phyloP scores from a whole-genome alignment of 495 filamentous ascomycete genomes.

The Aspergillus ostianus region DNA sequence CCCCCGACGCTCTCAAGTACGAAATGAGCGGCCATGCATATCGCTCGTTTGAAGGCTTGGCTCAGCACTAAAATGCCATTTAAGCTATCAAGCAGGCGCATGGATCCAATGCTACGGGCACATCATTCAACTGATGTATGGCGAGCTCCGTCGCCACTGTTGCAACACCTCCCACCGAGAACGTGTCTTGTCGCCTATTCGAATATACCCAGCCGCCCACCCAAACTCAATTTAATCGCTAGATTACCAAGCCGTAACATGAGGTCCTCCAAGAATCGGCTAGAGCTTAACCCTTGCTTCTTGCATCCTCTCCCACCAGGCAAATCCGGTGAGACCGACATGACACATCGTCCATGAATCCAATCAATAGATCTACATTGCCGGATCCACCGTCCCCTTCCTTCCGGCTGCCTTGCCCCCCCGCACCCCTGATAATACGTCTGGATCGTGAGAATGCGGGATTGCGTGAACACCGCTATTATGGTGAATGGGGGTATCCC shows the following conservation, averaged over 20 bases:
- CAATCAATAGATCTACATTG: too few relatives aligned
- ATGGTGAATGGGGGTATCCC: slow-evolving; percentile 11
- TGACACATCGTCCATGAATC: too few relatives aligned
- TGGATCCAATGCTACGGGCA: slow-evolving; percentile 8
- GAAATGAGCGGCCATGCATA: neutral
- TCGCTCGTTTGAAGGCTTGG: neutral
- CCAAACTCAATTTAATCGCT: too few relatives aligned
- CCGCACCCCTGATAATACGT: neutral
- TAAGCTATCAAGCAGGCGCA: neutral
- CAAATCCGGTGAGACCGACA: too few relatives aligned
- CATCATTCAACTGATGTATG: slow-evolving; percentile 24
- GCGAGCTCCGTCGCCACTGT: slow-evolving; percentile 17
- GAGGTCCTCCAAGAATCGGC: neutral
- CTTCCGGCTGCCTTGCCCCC: too few relatives aligned
- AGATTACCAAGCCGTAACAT: neutral
- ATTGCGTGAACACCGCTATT: slow-evolving; percentile 13
- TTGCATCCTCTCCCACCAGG: too few relatives aligned
- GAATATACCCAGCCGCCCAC: too few relatives aligned
- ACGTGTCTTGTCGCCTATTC: too few relatives aligned
- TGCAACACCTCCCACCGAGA: too few relatives aligned
- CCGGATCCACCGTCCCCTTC: neutral
- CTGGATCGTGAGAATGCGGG: slow-evolving; percentile 1
- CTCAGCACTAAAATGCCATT: neutral
- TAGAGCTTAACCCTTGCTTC: neutral
- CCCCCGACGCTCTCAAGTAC: neutral